Evolutionary conservation across 2,329 filamentous ascomycete genomes (phyloP), one percentile per base, ranked within the genome.

Genomic region (Verticillium zaregamsianum): DNA sequence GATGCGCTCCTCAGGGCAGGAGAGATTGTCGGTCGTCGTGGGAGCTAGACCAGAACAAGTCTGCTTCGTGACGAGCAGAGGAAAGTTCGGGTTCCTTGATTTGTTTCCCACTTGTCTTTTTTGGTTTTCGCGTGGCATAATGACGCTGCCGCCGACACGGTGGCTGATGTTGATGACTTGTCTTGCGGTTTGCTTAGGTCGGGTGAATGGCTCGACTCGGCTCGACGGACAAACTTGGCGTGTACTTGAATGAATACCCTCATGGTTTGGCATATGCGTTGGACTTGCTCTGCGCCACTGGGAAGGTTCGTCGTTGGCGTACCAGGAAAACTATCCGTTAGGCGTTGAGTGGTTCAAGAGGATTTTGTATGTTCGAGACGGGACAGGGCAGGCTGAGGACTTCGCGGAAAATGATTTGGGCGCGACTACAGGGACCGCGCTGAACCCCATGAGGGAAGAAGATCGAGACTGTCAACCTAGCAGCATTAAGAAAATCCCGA

Each of bases 1-100:
- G 85, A 78, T 63, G 85, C 85, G 7, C 73, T 88, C 12, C 70
- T 88, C 2, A 79, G 78, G 63, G 86, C 86, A 11, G 84, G 85
- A 35, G 85, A 87, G 66, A 83, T 88, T 63, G 82, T 87, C 45
- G 81, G 82, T 62, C 78, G 79, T 52, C 74, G 77, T 3, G 54
- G 14, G 28, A 33, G 31, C 15, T 33, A 55, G 17, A 55, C 45
- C 8, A 23, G 6, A 28, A 28, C 3, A 8, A 11, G 45, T 49
- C n/a, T 23, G 45, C 11, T n/a, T 25, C 9, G 37, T 23, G 7
- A 14, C 5, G 3, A 9, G 8, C 12, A 9, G 20, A n/a, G n/a
- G 20, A 49, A 23, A 12, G 17, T 23, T n/a, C 20, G 9, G 11
- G n/a, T n/a, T 49, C 8, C 23, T 23, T 4, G 23, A 9, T 23